Base-by-base conservation (phyloP, 202 grass and related monocot species). In the Digitaria exilis region DNA sequence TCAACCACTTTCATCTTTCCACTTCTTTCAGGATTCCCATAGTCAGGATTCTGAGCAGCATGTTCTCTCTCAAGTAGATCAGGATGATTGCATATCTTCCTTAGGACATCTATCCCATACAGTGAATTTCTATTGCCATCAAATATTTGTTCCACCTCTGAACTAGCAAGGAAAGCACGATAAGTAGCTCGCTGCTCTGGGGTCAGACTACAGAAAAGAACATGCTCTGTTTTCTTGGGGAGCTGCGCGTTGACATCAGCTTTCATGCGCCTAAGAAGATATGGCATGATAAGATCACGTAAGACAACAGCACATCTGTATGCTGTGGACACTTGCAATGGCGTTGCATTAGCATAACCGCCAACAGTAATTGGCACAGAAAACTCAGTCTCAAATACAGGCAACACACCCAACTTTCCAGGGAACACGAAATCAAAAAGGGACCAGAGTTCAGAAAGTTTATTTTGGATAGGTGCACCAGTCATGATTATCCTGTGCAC, bases 401-500 rank as follows among this genome's bases (percentile, higher is more conserved):
- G 95, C 15, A 93, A 76, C 61, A 98, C 95, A n/a, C 95, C 95
- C 86, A 98, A 63, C 80, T 98, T 98, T 76, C 95, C 95, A 87
- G 95, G 95, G 84, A 98, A 98, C 35, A 98, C 92, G 1, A 98
- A 98, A 95, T 98, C 95, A 19, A 95, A 98, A 67, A 98, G 92
- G 88, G 95, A 95, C 95, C 95, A 98, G 39, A 98, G 71, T 83
- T 98, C 95, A 32, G 90, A 79, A 70, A 98, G 91, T 74, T 98
- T 98, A 87, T 98, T 98, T 56, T 98, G 95, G 75, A 98, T 98
- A 82, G 95, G 95, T 39, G 95, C 95, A 34, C 90, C 95, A 60
- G 92, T 91, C 95, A 98, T 98, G 70, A 98, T 95, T 86, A 98
- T 87, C 39, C 92, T 89, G 57, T 95, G 92, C 63, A 91, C 91